Evolutionary conservation across 2,329 filamentous ascomycete genomes (phyloP), one percentile per base, ranked within the genome.

Genomic region (Penicillium sclerotiorum): DNA sequence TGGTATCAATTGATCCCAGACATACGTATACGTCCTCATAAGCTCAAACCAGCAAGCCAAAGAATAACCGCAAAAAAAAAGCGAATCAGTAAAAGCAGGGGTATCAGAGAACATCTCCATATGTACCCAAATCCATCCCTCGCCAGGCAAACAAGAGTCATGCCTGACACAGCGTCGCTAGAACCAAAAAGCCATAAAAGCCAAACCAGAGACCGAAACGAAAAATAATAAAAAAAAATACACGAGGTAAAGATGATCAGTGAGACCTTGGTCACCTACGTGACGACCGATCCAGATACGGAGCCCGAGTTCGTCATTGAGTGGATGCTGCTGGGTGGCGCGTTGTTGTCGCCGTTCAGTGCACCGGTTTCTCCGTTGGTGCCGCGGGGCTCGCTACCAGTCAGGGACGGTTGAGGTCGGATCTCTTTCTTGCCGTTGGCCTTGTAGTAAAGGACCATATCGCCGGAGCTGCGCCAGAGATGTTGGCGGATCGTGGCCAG

Each of bases 401-500:
- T 52, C 17, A 53, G 45, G 21, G 59, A 50, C 7, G 53, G 55
- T 9, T 62, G 61, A 9, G 67, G 56, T 13, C 60, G 65, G 25
- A 77, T 73, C 46, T 70, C 63, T 52, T 90, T 93, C 64, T 84
- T 85, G n/a, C 91, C 92, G 62, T 96, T 99, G 44, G 88, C 81
- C 67, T 92, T 95, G 78, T 99, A 99, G 65, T 90, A 84, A 42
- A 99, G 78, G 45, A 95, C 74, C 57, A 99, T 88, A 72, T 99
- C 94, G 62, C 88, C 92, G n/a, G 90, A 90, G 36, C 89, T 90
- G 63, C 95, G 90, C 94, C 94, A 99, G 46, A 97, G 80, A 66
- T 96, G 91, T 2, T 91, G 87, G 25, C 93, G 86, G 36, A 99
- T 85, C 0, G 92, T 96, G 4, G 91, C 90, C n/a, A 99, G 82